Evolutionary conservation across 73 alveolate species (phyloP), one percentile per base, ranked within the genome.

Genomic region (Durusdinium trenchii): DNA sequence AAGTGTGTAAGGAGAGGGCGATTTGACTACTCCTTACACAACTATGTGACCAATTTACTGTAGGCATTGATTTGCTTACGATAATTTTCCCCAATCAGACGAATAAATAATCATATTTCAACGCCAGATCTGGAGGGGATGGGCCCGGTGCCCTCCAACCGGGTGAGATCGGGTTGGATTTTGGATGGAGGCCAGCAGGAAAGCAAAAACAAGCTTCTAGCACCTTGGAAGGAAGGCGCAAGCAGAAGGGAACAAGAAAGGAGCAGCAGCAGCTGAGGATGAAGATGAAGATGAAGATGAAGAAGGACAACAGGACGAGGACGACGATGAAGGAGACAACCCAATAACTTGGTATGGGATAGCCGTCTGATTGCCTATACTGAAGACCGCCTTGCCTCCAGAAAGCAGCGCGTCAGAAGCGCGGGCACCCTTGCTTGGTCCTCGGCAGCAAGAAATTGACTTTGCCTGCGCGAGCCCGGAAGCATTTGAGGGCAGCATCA

Each of bases 201-300:
- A 14, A 43, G 23, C 60, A 76, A 76, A 32, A 36, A 35, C 30
- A 76, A 76, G 54, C 86, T 76, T 18, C 23, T 76, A 0, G n/a
- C 16, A 10, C 86, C 86, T 38, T 76, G 86, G 86, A 76, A 40
- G 38, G 86, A 76, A 18, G 86, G 86, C n/a, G 38, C 86, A 0
- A 16, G 51, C 86, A 32, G 35, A 67, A 42, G 32, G 38, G 51
- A 26, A 26, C 16, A 76, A 18, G 40, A 5, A 43, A 76, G 38
- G 35, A n/a, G n/a, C n/a, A n/a, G n/a, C n/a, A n/a, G n/a, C n/a
- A n/a, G n/a, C n/a, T n/a, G 54, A 20, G 45, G 36, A 28, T 26
- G 54, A 36, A 7, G 54, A 30, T 7, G 86, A 76, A 76, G 86
- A 76, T 54, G 54, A 76, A 35, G 86, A 76, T 26, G 86, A 76